Evolutionary conservation across 441 rosid species (phyloP).

Genomic region (Syzygium syzygioides): DNA sequence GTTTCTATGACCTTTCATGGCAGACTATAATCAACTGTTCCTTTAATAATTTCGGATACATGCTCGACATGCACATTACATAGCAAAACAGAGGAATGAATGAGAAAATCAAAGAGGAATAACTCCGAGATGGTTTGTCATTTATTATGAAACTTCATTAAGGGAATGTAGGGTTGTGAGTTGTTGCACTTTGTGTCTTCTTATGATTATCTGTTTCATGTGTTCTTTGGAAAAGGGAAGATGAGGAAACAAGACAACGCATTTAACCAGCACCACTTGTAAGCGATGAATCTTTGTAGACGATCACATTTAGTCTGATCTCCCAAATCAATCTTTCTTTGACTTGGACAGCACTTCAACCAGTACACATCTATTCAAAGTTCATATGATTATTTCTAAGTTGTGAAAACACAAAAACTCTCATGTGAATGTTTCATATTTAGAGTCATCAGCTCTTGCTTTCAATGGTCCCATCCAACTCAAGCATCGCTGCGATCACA

Average conservation of each 20-base stretch:
- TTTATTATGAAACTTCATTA: not conserved
- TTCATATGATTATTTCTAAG: no score
- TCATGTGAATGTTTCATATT: no score
- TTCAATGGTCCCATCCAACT: no score
- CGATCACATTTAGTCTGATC: not conserved
- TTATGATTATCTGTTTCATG: not conserved
- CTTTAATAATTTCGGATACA: no score
- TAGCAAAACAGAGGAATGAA: not conserved
- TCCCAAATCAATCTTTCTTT: no score
- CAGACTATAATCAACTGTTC: no score
- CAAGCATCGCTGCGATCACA: no score
- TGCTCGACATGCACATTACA: no score
- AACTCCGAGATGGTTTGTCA: not conserved
- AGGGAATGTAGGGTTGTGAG: not conserved
- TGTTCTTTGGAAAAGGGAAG: not conserved
- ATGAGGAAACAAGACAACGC: not conserved
- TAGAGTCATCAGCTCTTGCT: no score
- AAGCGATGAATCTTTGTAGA: not conserved
- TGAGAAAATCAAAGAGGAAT: not conserved
- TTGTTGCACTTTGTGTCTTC: not conserved
- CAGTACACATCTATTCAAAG: no score
- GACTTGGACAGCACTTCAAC: no score
- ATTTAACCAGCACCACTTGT: not conserved
- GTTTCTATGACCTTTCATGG: not conserved
- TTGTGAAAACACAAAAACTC: no score